A percentile compares a stretch with the other conserved stretches of the same genome.
phyloP scores from a whole-genome alignment of 176 grass and related monocot genomes.

The Triticum turgidum region DNA sequence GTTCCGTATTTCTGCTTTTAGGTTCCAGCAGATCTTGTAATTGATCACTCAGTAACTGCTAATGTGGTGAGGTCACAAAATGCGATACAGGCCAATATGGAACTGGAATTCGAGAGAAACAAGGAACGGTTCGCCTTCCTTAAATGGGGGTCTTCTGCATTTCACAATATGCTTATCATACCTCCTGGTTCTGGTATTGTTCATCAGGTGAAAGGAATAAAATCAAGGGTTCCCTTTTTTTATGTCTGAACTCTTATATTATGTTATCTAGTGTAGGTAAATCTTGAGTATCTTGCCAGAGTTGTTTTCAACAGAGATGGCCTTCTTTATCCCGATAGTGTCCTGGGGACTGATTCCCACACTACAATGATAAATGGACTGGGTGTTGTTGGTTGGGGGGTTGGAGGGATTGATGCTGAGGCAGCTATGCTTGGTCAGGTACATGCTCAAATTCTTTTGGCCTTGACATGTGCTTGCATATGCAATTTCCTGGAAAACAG shows the following conservation, averaged over 20 bases:
- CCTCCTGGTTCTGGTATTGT: slow-evolving; percentile 72
- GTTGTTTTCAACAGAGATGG: slow-evolving; percentile 41
- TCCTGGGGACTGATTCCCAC: slow-evolving; percentile 74
- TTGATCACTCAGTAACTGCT: slow-evolving; percentile 78
- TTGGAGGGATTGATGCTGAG: slow-evolving; percentile 73
- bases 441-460: neutral
- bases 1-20: neutral
- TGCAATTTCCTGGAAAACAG: neutral
- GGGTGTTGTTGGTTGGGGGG: slow-evolving; percentile 72
- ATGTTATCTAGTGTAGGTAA: slow-evolving; percentile 43
- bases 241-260: neutral
- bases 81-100: slow-evolving; percentile 61
- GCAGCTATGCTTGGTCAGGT: slow-evolving; percentile 79
- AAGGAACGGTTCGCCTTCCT: slow-evolving; percentile 67
- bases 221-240: neutral
- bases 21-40: slow-evolving; percentile 43
- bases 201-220: slow-evolving; percentile 51
- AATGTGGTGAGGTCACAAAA: slow-evolving; percentile 67
- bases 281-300: slow-evolving; percentile 75
- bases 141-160: slow-evolving; percentile 70
- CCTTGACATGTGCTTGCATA: neutral
- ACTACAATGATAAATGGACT: slow-evolving; percentile 81
- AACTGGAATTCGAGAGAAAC: slow-evolving; percentile 66
- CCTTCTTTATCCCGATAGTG: slow-evolving; percentile 54
- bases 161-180: slow-evolving; percentile 66